Evolutionary conservation across 352 stramenopile genomes (phyloP).

Genomic region (Phytophthora ramorum): DNA sequence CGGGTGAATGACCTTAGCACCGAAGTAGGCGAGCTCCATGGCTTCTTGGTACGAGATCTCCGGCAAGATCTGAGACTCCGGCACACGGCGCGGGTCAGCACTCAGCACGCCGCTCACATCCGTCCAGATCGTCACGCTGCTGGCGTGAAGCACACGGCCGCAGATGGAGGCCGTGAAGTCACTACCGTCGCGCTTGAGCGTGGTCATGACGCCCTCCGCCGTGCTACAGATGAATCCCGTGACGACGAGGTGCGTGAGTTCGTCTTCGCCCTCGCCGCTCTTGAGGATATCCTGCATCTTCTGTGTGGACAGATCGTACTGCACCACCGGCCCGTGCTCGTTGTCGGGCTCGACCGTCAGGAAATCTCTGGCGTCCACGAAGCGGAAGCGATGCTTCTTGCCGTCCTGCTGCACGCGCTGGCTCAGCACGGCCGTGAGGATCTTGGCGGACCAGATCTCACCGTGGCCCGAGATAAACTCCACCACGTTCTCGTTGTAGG

Average conservation of each 20-base stretch:
- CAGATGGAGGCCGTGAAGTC: conserved; percentile 98
- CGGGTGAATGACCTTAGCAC: conserved; percentile 97
- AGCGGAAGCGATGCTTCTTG: conserved; percentile 81
- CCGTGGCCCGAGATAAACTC: conserved; percentile 96
- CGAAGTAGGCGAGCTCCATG: conserved; percentile 99
- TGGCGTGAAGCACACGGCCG: conserved; percentile 91
- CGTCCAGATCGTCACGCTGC: conserved; percentile 97
- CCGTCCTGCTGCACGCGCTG: conserved; percentile 49
- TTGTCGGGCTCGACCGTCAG: conserved; percentile 82
- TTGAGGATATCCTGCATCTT: conserved; percentile 69
- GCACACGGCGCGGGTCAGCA: conserved; percentile 95
- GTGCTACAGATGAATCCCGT: conserved; percentile 98
- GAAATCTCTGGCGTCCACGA: conserved; percentile 93
- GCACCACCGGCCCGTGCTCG: conserved; percentile 80
- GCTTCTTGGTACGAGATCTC: conserved; percentile 98
- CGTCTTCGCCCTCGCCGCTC: conserved; percentile 42
- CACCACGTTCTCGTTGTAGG: conserved; percentile 86
- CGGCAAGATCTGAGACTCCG: conserved; percentile 89
- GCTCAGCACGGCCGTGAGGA: conserved; percentile 86
- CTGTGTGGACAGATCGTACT: conserved; percentile 73
- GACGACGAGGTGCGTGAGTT: conserved; percentile 90
- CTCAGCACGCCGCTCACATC: conserved; percentile 96
- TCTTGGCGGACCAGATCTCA: conserved; percentile 95
- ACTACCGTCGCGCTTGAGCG: conserved; percentile 96
- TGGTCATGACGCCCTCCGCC: conserved; percentile 95